Base-by-base conservation (phyloP, 768 basidiomycete species). In the Sporobolomyces roseus region DNA sequence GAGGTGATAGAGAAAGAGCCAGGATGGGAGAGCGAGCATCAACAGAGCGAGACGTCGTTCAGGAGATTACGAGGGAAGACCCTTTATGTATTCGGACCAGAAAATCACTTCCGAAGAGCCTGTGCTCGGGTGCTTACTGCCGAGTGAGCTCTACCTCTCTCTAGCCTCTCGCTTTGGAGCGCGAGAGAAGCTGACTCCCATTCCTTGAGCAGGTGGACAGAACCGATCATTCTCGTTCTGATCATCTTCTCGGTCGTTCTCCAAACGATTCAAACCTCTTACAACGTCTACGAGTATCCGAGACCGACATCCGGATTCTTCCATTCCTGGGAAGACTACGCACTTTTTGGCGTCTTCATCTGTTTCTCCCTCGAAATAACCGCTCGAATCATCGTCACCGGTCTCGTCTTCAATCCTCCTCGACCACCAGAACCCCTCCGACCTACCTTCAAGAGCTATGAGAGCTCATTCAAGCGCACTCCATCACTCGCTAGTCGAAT, bases 331-430 rank as follows among this genome's bases (percentile, higher is more conserved):
- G 91, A 93, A 75, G 93, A 97, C 78, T 87, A 85, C 75, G 86
- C 82, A 25, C 81, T 97, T n/a, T 90, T 97, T 77, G 83, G 75
- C 25, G 80, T 97, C 61, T 97, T 97, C 79, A 79, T 87, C 66
- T 75, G 90, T 74, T 97, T 91, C 83, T 92, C 91, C 8, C 69
- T 93, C 56, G 94, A 98, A 81, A 86, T 88, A 51, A 82, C 89
- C 72, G 90, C 90, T 49, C 87, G 93, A 30, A 93, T 93, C 76
- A 85, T 90, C 75, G 88, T 92, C 35, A 90, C 88, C 30, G 94
- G 94, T 29, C 84, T 98, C 70, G 77, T 97, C 23, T 83, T 96
- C 54, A 92, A 78, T 84, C 61, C 82, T 82, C 58, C 59, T 2
- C 45, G 30, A 2, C 62, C 65, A 14, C 27, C 51, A 0, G 2